Evolutionary conservation across 2,329 filamentous ascomycete species (phyloP).

Genomic region (Pyricularia sp.): DNA sequence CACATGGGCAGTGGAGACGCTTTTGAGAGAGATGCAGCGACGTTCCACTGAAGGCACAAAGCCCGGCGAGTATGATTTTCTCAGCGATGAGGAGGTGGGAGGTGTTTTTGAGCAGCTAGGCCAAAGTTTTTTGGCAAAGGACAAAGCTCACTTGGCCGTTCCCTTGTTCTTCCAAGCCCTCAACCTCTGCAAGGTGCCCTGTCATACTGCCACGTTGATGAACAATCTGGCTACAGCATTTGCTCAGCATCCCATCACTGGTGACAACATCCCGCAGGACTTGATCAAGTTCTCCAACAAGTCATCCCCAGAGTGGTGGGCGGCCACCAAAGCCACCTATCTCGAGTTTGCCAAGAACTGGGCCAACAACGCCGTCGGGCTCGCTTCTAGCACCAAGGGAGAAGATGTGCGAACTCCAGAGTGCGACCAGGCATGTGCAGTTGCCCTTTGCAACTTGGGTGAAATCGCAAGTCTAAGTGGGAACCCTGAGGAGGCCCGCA

Average conservation of each 20-base stretch:
- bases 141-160: constrained; percentile 67
- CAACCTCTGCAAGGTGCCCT: constrained; percentile 49
- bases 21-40: constrained; percentile 59
- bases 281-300: neutral
- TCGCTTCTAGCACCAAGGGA: constrained; percentile 51
- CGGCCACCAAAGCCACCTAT: constrained; percentile 43
- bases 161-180: constrained; percentile 81
- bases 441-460: constrained; percentile 74
- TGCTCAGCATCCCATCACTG: constrained; percentile 46
- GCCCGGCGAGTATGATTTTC: constrained; percentile 57
- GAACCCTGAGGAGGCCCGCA: constrained; percentile 48
- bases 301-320: constrained; percentile 5
- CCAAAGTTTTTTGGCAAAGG: constrained; percentile 59
- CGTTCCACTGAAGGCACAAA: constrained; percentile 55
- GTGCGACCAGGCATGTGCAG: constrained; percentile 73
- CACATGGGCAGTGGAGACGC: constrained; percentile 69
- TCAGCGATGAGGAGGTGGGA: constrained; percentile 59
- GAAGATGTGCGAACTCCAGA: constrained; percentile 54
- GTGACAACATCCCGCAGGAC: constrained; percentile 5
- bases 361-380: constrained; percentile 62
- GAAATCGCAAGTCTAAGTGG: constrained; percentile 70
- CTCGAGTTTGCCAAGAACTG: constrained; percentile 62
- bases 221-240: constrained; percentile 68
- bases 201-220: constrained; percentile 76
- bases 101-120: constrained; percentile 59